These are phyloP conservation scores for Evansstolkia leycettana DNA, from an alignment of 495 filamentous ascomycete species.

Conservation along the genomic window DNA sequence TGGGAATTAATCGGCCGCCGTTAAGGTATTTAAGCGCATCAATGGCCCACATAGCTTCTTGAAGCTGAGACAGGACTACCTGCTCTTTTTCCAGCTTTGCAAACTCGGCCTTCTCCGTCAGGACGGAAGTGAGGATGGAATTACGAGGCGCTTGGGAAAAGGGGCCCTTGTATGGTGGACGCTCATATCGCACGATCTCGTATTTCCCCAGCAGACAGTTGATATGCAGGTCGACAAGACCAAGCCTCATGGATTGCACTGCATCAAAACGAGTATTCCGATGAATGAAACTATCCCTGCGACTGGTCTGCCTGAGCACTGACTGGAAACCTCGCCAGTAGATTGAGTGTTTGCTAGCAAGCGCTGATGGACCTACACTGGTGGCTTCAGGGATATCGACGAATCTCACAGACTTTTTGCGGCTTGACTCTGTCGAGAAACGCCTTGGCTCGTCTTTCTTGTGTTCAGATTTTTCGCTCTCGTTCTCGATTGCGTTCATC, in stretches of 20 bases:
- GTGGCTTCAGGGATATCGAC: conserved; percentile 37
- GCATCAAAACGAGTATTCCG: conserved; percentile 79
- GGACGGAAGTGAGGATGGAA: conserved; percentile 24
- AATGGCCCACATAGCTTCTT: conserved; percentile 66
- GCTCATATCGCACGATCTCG: conserved; percentile 38
- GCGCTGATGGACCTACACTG: conserved; percentile 19
- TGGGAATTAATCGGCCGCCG: conserved; percentile 67
- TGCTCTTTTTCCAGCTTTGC: conserved; percentile 59
- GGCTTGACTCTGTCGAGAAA: conserved; percentile 20
- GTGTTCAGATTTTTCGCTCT: conserved; percentile 13
- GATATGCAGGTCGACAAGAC: conserved; percentile 47
- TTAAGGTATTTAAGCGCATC: conserved; percentile 65
- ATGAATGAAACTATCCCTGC: conserved; percentile 69
- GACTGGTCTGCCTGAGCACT: conserved; percentile 42
- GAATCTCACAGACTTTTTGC: conserved; percentile 71
- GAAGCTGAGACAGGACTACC: conserved; percentile 65
- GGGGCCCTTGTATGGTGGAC: conserved; percentile 36
- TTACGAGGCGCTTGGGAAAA: conserved; percentile 43
- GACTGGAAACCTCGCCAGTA: conserved; percentile 85
- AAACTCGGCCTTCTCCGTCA: conserved; percentile 36
- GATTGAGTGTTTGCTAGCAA: conserved; percentile 56
- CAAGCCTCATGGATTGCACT: conserved; percentile 67
- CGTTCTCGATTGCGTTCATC: conserved; percentile 31
- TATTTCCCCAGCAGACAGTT: conserved; percentile 70
- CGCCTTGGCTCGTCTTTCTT: conserved; percentile 11